phyloP scores from a whole-genome alignment of 306 rosid species.

The Lathyrus aphaca region DNA sequence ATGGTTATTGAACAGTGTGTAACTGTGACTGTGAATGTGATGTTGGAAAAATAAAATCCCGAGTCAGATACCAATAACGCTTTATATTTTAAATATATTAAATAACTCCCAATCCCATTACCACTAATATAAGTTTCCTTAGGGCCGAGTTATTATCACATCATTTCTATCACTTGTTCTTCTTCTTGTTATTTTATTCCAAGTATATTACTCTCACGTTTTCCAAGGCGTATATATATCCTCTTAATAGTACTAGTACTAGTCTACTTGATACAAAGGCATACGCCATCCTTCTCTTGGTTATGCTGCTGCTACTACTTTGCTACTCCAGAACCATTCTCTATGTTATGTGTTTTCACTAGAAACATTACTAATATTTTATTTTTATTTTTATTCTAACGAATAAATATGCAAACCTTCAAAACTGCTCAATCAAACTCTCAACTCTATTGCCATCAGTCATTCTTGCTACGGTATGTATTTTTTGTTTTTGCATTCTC shows the following conservation, averaged over 20 bases:
- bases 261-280: neutral
- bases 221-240: too few species aligned
- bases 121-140: neutral
- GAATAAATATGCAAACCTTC: conserved; percentile 70
- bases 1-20: conserved; percentile 48
- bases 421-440: conserved; percentile 57
- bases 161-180: too few species aligned
- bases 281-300: conserved; percentile 42
- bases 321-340: neutral
- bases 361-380: neutral
- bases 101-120: neutral
- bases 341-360: neutral
- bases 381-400: neutral
- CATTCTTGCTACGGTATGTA: conserved; percentile 61
- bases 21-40: conserved; percentile 33
- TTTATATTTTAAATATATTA: conserved; percentile 16
- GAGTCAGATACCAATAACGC: conserved; percentile 73
- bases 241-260: conserved; percentile 23
- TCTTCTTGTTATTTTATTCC: too few species aligned
- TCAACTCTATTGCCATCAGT: conserved; percentile 58
- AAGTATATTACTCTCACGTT: too few species aligned
- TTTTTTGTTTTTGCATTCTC: neutral
- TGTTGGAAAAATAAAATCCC: conserved; percentile 85
- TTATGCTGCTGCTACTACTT: conserved; percentile 3
- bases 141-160: too few species aligned